Conservation (phyloP, 352 stramenopile species). For the Blastocystis sp. region DNA sequence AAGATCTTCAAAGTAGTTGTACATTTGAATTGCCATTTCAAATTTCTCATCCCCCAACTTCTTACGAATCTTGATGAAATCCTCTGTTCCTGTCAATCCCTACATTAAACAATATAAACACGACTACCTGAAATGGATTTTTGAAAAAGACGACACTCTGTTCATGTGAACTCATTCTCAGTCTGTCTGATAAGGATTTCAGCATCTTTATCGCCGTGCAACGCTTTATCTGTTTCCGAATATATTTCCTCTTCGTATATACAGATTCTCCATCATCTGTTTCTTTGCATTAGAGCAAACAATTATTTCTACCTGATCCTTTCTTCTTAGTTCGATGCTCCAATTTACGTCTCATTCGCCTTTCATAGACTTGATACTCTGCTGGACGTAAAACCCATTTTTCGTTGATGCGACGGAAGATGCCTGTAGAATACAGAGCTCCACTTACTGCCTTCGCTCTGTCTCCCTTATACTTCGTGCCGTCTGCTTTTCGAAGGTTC, state of each 20-base stretch:
- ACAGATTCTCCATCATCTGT: neutral
- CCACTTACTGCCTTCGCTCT: conserved; percentile 50
- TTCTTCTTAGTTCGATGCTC: neutral
- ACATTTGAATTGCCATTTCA: conserved; percentile 67
- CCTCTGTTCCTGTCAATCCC: conserved; percentile 52
- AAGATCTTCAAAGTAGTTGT: conserved; percentile 65
- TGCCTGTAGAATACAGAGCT: conserved; percentile 56
- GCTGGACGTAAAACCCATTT: conserved; percentile 19
- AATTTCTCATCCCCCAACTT: conserved; percentile 67
- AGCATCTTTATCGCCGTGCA: conserved; percentile 38
- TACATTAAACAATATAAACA: neutral
- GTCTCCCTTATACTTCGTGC: conserved; percentile 65
- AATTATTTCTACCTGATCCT: neutral
- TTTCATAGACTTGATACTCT: conserved; percentile 34
- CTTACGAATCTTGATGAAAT: conserved; percentile 52
- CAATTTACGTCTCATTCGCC: conserved; percentile 28
- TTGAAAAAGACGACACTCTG: conserved; percentile 57
- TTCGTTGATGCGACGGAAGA: conserved; percentile 41
- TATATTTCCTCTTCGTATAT: conserved; percentile 58
- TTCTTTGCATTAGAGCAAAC: neutral
- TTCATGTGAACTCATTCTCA: conserved; percentile 23
- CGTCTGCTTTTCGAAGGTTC: conserved; percentile 38
- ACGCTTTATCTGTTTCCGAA: conserved; percentile 6
- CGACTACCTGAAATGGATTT: conserved; percentile 58
- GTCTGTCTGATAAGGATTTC: conserved; percentile 9